Evolutionary conservation across 352 stramenopile species (phyloP).

Genomic region (Elongisporangium anandrum): DNA sequence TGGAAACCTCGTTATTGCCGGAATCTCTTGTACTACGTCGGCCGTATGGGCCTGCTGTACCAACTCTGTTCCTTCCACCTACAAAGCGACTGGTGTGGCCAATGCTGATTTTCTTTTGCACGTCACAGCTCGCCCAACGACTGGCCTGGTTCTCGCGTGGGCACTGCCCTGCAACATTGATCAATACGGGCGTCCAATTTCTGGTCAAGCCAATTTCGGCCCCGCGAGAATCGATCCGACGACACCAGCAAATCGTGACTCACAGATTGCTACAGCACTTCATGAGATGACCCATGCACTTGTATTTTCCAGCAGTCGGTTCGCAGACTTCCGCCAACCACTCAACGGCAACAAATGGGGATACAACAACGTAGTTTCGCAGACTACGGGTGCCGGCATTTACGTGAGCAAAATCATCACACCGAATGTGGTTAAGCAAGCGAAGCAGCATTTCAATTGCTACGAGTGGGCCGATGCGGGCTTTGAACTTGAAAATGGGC

Average conservation of each 20-base stretch:
- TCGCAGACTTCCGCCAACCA: conserved; percentile 57
- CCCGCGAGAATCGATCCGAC: conserved; percentile 50
- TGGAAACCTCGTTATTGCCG: conserved; percentile 59
- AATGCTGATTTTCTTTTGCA: conserved; percentile 78
- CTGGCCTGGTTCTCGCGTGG: conserved; percentile 70
- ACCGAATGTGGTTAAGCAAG: conserved; percentile 53
- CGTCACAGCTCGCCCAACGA: conserved; percentile 67
- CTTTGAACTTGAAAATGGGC: conserved; percentile 70
- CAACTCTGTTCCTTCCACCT: conserved; percentile 36
- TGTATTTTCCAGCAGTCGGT: conserved; percentile 64
- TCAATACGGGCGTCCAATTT: conserved; percentile 71
- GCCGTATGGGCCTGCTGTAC: conserved; percentile 68
- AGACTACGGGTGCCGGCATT: conserved; percentile 35
- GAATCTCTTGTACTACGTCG: conserved; percentile 34
- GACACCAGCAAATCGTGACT: conserved; percentile 30
- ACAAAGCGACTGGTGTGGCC: conserved; percentile 42
- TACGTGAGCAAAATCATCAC: conserved; percentile 74
- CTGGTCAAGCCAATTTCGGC: conserved; percentile 79
- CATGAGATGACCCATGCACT: conserved; percentile 84
- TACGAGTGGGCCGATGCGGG: conserved; percentile 57
- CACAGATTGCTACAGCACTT: conserved; percentile 68
- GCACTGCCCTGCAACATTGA: conserved; percentile 78
- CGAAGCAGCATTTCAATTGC: conserved; percentile 77
- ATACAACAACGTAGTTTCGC: conserved; percentile 60
- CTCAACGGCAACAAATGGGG: conserved; percentile 53